Base-by-base conservation (phyloP, 768 basidiomycete genomes). In the Boletus huronensis region DNA sequence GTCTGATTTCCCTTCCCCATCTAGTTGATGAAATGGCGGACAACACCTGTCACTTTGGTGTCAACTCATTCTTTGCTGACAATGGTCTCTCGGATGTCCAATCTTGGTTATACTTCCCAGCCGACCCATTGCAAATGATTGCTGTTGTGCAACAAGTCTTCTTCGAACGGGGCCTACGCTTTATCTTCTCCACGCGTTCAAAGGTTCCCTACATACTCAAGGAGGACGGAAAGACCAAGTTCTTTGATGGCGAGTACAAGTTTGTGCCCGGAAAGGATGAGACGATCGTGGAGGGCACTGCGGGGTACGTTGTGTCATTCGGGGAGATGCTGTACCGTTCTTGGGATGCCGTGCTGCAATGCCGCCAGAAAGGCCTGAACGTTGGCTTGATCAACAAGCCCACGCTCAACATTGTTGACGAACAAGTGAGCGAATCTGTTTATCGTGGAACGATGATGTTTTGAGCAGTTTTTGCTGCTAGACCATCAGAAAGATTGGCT, bases 351-450 rank as follows among this genome's bases (percentile, higher is more conserved):
- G 91, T 93, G 41, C 71, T 91, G 53, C 78, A 83, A 28, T 82
- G 83, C 65, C 77, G 88, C 58, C 72, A 86, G 72, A 73, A 82
- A 59, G 91, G 91, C 3, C 59, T 92, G 48, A 80, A 93, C 63
- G 88, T 93, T 45, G 92, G 91, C 13, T 67, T 94, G 71, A 82
- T 94, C 70, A 94, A 94, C 76, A 94, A 93, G 73, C 77, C 88
- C 5, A 85, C 86, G 26, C 74, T 93, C 61, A 93, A 93, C 70
- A 67, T 91, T 26, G 83, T 93, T 13, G 92, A 93, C 69, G 92
- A 94, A 68, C 70, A 90, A 75, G 83, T 85, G 58, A 50, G 70
- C 45, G 68, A 51, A 36, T 10, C 36, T 21, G 47, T 28, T 28
- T 5, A 13, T 26, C 45, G 34, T 40, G 26, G 10, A 31, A 47